Evolutionary conservation across 1,139 yeast genomes (phyloP), one percentile per base, ranked within the genome.

Genomic region (Lodderomyces orthopsilosis): DNA sequence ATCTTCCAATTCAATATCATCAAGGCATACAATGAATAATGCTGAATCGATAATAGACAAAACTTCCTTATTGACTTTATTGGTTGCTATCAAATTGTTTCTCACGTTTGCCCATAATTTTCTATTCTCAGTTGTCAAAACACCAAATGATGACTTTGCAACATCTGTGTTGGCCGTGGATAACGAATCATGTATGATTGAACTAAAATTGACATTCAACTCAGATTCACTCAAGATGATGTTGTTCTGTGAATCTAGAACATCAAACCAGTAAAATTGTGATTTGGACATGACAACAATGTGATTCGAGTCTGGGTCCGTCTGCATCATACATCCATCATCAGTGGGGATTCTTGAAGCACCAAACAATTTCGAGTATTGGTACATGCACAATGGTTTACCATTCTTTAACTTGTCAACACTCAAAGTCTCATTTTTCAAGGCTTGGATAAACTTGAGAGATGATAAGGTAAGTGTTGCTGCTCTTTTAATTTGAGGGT

Each of bases 261-360:
- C 96, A 60, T 89, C 95, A 61, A 89, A 89, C 96, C 96, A 89
- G 65, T 89, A 89, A 63, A 88, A 85, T 62, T 89, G 96, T 4
- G 95, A 86, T 57, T 85, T 83, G 51, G 90, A 83, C 61, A 87
- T 68, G n/a, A 89, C 91, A 24, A 87, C 85, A 43, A 89, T 81
- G 61, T 89, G 96, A 55, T 81, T 85, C 1, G 94, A 81, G 12
- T 80, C 70, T 14, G 75, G 61, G 60, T 88, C 95, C 4, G 88
- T 77, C 63, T 88, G 95, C 85, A 89, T 83, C 47, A 86, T 78
- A 63, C 96, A 89, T 3, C 95, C 95, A 33, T 75, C 74, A 37
- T 63, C 62, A 1, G 94, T 83, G 36, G 96, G 96, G 50, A 89
- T 85, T 59, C 96, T 73, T 4, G 94, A 80, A 14, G 94, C 83